Base-by-base conservation (phyloP, 345 rosid species). In the Brassica incana region DNA sequence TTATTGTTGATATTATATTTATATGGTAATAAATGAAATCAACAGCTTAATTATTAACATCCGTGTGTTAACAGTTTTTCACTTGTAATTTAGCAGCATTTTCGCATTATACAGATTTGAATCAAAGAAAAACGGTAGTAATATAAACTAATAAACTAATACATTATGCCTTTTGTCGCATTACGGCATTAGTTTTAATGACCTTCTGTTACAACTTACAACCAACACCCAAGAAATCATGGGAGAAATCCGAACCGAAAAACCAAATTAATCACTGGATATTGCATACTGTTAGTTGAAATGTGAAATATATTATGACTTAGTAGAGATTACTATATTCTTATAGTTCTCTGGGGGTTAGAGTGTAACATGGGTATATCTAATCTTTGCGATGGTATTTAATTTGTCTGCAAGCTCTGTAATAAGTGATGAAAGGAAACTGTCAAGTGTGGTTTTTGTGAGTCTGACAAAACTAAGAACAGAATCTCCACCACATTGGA, bases 331-430 rank as follows among this genome's bases (percentile, higher is more conserved):
- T 40, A 43, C 50, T 65, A 29, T 78, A 38, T 71, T 65, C 5
- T 23, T 10, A 33, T 64, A 30, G 50, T 65, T 54, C 27, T 32
- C 35, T 29, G 8, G 14, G 48, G 73, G 71, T 29, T 40, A n/a
- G 6, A 58, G 73, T 73, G 78, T 79, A 73, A 79, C 82, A 67
- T 73, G 82, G 82, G 65, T 58, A 67, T 79, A 73, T 67, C 78
- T 79, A 73, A 59, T 58, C 20, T 40, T 72, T 72, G 73, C 60
- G 81, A 72, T 38, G 33, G 56, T 77, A 78, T 78, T 72, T 23
- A 73, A 43, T 73, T 45, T 79, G 74, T 32, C 73, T 79, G 82
- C 74, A 67, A 73, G 81, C 72, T 78, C 73, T 72, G 20, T 72
- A 72, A 73, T 73, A 73, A 79, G 69, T 73, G 69, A 8, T 43